These are phyloP conservation scores for Metschnikowia picachoensis DNA, from an alignment of 805 yeast genomes.

Conservation along the genomic window DNA sequence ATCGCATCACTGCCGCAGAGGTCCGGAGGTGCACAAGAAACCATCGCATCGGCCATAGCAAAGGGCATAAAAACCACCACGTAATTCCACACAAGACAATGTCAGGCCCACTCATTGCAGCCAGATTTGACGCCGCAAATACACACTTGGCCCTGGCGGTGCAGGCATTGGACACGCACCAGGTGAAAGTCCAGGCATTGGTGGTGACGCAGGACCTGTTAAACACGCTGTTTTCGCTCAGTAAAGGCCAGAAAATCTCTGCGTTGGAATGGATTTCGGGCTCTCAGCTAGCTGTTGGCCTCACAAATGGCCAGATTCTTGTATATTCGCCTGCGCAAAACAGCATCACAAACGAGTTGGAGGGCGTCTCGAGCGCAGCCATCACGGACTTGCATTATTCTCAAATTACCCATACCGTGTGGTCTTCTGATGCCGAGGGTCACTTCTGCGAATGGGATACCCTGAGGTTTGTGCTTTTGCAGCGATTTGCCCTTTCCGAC, in stretches of 20 bases:
- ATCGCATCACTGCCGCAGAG: constrained; percentile 6
- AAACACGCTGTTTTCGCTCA: constrained; percentile 49
- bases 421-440: constrained; percentile 61
- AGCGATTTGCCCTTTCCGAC: constrained; percentile 42
- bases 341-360: constrained; percentile 50
- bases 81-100: constrained; percentile 1
- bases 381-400: constrained; percentile 50
- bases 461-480: constrained; percentile 36
- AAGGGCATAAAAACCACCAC: neutral
- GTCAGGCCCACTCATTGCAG: constrained; percentile 31
- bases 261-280: constrained; percentile 53
- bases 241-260: constrained; percentile 47
- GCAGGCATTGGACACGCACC: constrained; percentile 68
- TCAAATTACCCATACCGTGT: constrained; percentile 40
- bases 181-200: constrained; percentile 58
- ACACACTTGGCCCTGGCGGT: constrained; percentile 60
- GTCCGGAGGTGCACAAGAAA: neutral
- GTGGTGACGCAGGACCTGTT: constrained; percentile 39
- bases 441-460: constrained; percentile 61
- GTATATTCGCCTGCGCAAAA: constrained; percentile 66
- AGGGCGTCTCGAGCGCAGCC: constrained; percentile 42
- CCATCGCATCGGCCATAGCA: neutral
- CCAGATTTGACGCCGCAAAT: constrained; percentile 62
- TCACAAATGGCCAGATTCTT: constrained; percentile 60
- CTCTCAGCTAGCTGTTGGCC: constrained; percentile 52